phyloP scores from a whole-genome alignment of 2,329 filamentous ascomycete species.

The Penicillium olsonii region DNA sequence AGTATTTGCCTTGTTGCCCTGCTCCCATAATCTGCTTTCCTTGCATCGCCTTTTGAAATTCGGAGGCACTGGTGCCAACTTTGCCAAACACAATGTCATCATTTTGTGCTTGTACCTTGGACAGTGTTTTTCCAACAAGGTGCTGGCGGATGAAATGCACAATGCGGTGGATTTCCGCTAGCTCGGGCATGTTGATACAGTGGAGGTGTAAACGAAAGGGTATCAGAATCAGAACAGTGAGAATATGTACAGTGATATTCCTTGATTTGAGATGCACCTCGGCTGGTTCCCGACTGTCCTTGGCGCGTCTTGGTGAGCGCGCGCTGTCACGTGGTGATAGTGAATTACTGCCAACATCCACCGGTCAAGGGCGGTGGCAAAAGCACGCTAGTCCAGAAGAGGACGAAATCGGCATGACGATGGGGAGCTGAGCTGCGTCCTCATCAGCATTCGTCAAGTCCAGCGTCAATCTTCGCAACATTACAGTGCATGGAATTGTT shows the following conservation, averaged over 20 bases:
- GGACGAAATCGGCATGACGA: background rate
- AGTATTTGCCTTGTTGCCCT: conserved; percentile 93
- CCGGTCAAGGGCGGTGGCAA: background rate
- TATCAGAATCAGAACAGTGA: conserved; percentile 1
- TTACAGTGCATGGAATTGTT: too few relatives aligned
- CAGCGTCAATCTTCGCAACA: background rate
- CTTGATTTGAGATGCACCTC: background rate
- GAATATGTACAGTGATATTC: conserved; percentile 5
- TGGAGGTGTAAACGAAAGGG: background rate
- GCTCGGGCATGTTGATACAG: conserved; percentile 47
- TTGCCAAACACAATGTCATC: conserved; percentile 90
- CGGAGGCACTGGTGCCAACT: conserved; percentile 74
- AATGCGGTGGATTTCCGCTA: conserved; percentile 72
- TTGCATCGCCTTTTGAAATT: conserved; percentile 71
- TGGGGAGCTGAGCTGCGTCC: background rate
- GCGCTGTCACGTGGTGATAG: conserved; percentile 7
- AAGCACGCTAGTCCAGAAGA: background rate
- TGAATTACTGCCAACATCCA: background rate
- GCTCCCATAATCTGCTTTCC: conserved; percentile 72
- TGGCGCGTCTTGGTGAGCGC: background rate
- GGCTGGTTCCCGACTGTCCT: background rate
- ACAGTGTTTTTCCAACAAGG: conserved; percentile 80
- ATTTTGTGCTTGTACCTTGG: conserved; percentile 69
- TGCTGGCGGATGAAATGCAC: conserved; percentile 82
- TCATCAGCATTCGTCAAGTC: background rate